phyloP scores from a whole-genome alignment of 345 rosid genomes.

The Eucalyptus pumila region DNA sequence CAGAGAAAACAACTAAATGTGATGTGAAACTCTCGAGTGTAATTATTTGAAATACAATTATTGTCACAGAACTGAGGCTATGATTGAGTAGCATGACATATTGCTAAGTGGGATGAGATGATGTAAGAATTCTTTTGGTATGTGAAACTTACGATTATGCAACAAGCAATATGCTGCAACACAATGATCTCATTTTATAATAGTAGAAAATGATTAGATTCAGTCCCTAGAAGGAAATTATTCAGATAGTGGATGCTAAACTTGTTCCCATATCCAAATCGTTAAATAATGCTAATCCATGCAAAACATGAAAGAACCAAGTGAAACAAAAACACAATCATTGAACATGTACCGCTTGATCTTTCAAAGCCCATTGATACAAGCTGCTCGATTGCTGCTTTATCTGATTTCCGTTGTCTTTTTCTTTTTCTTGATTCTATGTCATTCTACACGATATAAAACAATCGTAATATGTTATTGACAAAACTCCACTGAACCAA shows the following conservation, averaged over 20 bases:
- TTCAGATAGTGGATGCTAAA: background rate
- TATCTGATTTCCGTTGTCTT: constrained; percentile 20
- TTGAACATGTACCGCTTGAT: constrained; percentile 34
- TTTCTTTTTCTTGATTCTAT: constrained; percentile 70
- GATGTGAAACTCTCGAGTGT: background rate
- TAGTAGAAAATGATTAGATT: background rate
- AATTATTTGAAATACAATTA: background rate
- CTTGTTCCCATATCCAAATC: background rate
- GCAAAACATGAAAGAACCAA: background rate
- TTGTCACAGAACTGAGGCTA: background rate
- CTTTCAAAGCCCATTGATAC: constrained; percentile 91
- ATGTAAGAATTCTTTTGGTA: background rate
- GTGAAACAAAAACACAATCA: background rate
- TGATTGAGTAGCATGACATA: background rate
- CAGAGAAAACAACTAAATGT: background rate
- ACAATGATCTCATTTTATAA: background rate
- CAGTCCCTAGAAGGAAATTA: background rate
- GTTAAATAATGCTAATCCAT: background rate
- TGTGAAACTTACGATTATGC: background rate
- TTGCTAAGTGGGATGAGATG: background rate
- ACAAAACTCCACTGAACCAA: background rate
- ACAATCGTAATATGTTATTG: background rate
- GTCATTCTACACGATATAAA: constrained; percentile 22
- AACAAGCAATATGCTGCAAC: background rate
- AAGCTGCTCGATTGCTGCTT: constrained; percentile 35